Evolutionary conservation across 2,329 filamentous ascomycete genomes (phyloP).

Genomic region (Domatiomyces catenatus): DNA sequence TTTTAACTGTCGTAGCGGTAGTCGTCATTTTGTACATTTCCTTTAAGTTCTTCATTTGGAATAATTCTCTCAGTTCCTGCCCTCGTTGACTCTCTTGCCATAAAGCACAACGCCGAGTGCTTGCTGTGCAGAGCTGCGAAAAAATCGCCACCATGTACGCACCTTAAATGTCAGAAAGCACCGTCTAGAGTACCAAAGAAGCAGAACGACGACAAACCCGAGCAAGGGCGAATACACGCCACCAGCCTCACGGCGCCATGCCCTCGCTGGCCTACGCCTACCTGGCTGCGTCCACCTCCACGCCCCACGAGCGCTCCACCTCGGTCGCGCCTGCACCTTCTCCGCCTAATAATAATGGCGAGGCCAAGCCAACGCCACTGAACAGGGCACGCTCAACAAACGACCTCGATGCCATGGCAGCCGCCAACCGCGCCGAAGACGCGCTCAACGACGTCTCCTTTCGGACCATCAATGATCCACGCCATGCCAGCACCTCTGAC

Average conservation of each 20-base stretch:
- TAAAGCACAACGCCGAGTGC: not conserved
- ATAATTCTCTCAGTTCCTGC: too few species aligned
- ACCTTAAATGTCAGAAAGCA: not conserved
- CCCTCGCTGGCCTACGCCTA: not conserved
- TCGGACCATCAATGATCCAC: slow-evolving; percentile 32
- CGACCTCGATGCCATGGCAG: slow-evolving; percentile 24
- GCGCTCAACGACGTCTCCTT: slow-evolving; percentile 24
- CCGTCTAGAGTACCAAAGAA: not conserved
- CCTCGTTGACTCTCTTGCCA: not conserved
- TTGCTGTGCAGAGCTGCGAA: not conserved
- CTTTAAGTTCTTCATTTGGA: too few species aligned
- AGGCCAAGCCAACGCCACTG: slow-evolving; percentile 13
- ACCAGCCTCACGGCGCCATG: not conserved
- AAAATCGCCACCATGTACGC: not conserved
- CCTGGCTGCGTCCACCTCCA: not conserved
- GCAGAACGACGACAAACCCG: not conserved
- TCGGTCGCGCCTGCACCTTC: slow-evolving; percentile 3
- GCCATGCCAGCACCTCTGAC: slow-evolving; percentile 24
- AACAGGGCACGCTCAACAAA: slow-evolving; percentile 31
- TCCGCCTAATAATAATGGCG: not conserved
- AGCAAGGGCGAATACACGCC: too few species aligned
- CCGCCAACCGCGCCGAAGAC: slow-evolving; percentile 20
- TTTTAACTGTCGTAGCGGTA: too few species aligned
- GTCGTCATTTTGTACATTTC: too few species aligned
- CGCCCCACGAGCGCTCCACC: slow-evolving; percentile 1